Evolutionary conservation across 2,329 filamentous ascomycete genomes (phyloP), one percentile per base, ranked within the genome.

Genomic region (Pyricularia sp.): DNA sequence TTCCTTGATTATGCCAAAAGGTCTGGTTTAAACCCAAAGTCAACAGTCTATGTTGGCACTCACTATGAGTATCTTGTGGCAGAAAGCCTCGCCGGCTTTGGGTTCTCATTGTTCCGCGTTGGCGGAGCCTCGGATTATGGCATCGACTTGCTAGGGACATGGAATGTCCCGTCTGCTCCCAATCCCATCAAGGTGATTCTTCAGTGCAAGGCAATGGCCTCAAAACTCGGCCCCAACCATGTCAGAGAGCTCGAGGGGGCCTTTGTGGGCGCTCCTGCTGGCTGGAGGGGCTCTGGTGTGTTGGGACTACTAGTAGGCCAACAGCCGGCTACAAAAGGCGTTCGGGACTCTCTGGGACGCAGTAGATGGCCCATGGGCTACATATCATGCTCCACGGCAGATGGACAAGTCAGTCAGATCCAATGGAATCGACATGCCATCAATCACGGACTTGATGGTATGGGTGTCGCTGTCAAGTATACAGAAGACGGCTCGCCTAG

Each of bases 201-300:
- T 0, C 92, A 94, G 76, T 94, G 92, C 82, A 95, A 94, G 77
- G 86, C 84, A 0, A 81, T 85, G 17, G 76, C 80, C 23, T 79
- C 80, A 69, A 81, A 81, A 64, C 77, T 82, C 14, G 82, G 86
- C 0, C 91, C 92, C 0, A 79, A 83, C 36, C 80, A 88, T 65
- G 79, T 92, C 10, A 86, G 92, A n/a, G 92, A 94, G 79, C 83
- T 94, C 3, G 91, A 93, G 75, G 94, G 94, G 3, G 87, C 92
- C 0, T 91, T 95, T 74, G 83, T 84, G 1, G 89, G 88, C 14
- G 91, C 92, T 7, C 93, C 93, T 0, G 80, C 84, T 0, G 90
- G 89, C 0, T 97, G 92, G 91, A 83, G 88, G 68, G 86, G 85
- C 0, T 77, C 81, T 1, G 83, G 85, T 17, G 88, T 91, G 6